Conservation (phyloP, 2,329 filamentous ascomycete species). For the Lizonia empirigonia region DNA sequence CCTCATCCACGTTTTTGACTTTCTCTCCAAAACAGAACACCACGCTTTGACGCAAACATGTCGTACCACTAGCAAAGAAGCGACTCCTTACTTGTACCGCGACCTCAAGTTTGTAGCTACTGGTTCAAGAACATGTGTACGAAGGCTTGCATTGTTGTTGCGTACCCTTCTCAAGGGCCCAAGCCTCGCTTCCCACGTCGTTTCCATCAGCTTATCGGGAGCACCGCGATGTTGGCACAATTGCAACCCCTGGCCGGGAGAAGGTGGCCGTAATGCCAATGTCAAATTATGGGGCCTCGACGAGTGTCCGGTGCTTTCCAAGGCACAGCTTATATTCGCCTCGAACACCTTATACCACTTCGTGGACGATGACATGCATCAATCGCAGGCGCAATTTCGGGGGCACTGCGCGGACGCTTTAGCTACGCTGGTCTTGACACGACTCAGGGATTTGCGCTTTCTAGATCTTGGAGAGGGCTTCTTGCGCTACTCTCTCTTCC, state of each 20-base stretch:
- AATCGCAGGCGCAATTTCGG: slow-evolving; percentile 24
- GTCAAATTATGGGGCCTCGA: slow-evolving; percentile 33
- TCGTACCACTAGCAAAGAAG: slow-evolving; percentile 18
- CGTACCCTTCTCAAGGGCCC: slow-evolving; percentile 32
- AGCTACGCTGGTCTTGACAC: slow-evolving; percentile 28
- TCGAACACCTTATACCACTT: slow-evolving; percentile 31
- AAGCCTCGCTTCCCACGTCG: slow-evolving; percentile 20
- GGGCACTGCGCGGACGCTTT: slow-evolving; percentile 31
- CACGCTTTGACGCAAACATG: slow-evolving; percentile 23
- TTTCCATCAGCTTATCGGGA: slow-evolving; percentile 23
- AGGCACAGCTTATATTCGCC: slow-evolving; percentile 23
- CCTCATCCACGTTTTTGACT: slow-evolving; percentile 21
- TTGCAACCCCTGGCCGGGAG: slow-evolving; percentile 28
- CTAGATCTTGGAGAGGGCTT: slow-evolving; percentile 34
- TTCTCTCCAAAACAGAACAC: slow-evolving; percentile 22
- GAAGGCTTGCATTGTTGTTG: slow-evolving; percentile 26
- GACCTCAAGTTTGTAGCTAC: slow-evolving; percentile 28
- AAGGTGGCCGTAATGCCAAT: background rate
- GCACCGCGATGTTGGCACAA: slow-evolving; percentile 26
- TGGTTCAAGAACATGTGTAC: slow-evolving; percentile 26
- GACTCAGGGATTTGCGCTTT: slow-evolving; percentile 23
- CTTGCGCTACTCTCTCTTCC: slow-evolving; percentile 31
- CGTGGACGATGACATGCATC: slow-evolving; percentile 32
- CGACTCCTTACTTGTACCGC: slow-evolving; percentile 23
- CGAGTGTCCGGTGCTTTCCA: slow-evolving; percentile 22